phyloP scores from a whole-genome alignment of 345 rosid species.

The Cardiospermum halicacabum region DNA sequence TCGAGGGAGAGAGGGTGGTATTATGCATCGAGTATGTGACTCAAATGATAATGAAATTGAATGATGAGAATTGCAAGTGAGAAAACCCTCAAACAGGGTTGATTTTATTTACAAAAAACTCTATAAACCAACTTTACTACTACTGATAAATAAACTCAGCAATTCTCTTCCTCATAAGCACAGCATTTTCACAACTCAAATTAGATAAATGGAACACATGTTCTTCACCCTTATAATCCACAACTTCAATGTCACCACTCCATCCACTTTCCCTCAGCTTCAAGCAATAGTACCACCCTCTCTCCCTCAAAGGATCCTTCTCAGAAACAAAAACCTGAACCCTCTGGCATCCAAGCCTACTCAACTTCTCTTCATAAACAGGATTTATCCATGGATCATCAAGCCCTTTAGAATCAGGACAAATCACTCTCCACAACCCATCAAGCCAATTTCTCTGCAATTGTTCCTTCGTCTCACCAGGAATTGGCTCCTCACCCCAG shows the following conservation, averaged over 20 bases:
- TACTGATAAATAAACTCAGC: not conserved
- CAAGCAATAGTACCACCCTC: not conserved
- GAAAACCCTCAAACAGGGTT: too few relatives aligned
- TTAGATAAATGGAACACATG: not conserved
- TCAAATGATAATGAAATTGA: too few relatives aligned
- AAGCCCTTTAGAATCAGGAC: not conserved
- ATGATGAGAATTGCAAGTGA: too few relatives aligned
- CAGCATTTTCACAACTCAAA: not conserved
- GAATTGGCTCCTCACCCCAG: constrained; percentile 23
- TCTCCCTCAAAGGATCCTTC: not conserved
- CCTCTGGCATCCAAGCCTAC: not conserved
- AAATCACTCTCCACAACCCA: not conserved
- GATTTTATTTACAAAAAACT: too few relatives aligned
- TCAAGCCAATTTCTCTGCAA: not conserved
- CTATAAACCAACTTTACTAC: not conserved
- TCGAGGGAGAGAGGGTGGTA: too few relatives aligned
- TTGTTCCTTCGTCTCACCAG: constrained; percentile 4
- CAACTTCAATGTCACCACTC: not conserved
- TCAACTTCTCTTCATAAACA: not conserved
- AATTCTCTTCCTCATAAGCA: not conserved
- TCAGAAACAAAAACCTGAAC: not conserved
- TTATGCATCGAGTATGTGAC: too few relatives aligned
- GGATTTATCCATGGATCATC: not conserved
- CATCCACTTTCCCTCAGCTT: constrained; percentile 1
- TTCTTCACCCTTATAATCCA: not conserved